Evolutionary conservation across 192 early-diverging fungal genomes (phyloP), one percentile per base, ranked within the genome.

Genomic region (Phlyctochytrium arcticum): DNA sequence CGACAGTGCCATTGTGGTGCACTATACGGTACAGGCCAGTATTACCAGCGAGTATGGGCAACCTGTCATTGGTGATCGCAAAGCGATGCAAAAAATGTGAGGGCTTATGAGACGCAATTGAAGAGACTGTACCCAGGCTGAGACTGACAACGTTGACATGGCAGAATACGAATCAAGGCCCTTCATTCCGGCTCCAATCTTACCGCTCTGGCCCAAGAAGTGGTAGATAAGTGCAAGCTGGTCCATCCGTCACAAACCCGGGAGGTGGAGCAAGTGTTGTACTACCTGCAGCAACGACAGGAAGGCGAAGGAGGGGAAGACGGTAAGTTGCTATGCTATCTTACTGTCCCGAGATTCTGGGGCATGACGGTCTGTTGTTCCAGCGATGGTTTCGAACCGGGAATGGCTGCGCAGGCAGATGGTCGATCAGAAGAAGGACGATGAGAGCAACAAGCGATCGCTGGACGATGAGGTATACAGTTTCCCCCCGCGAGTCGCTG

Each of bases 221-320:
- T 81, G 30, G 69, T 81, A 6, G 76, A 79, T 36, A 78, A 75
- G 60, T 81, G 77, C 62, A 81, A 81, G 35, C 69, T 81, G 23
- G 79, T 81, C 29, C 70, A 61, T 63, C 68, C 80, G 36, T 69
- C 74, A 35, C 72, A 70, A 35, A 42, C 31, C 33, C 12, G 57
- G 17, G 71, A 78, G 35, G 62, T 81, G 27, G 68, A 78, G 57
- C 72, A 75, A 54, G 29, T 75, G 5, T 42, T 78, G 29, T 75
- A 75, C 57, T 75, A 75, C 42, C 37, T 78, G 30, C 72, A 70
- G 65, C 71, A 75, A 36, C 56, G 75, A 19, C 58, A 69, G 32
- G 15, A 9, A 32, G 35, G 39, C 7, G 12, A 65, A 60, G 59
- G 57, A 36, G 57, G 49, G 21, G 39, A 35, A 23, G 27, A 30